These are phyloP conservation scores for Capronia epimyces DNA, from an alignment of 2,329 filamentous ascomycete species.

Conservation along the genomic window DNA sequence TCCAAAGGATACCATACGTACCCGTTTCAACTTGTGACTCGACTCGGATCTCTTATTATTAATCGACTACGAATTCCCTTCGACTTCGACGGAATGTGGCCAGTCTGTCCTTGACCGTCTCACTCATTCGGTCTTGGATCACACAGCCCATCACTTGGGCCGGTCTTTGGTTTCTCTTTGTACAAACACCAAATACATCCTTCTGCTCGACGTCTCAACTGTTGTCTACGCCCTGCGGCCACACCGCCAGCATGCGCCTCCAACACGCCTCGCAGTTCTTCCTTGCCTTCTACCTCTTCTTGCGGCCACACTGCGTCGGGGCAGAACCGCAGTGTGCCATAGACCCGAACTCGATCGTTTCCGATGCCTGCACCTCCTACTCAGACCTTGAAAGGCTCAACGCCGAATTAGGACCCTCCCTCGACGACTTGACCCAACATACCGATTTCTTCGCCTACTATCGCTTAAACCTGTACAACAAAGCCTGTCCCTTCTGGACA, in stretches of 20 bases:
- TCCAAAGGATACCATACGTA: neutral
- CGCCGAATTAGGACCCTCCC: conserved; percentile 63
- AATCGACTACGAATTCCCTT: too few species aligned
- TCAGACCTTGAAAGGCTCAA: conserved; percentile 83
- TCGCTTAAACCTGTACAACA: conserved; percentile 88
- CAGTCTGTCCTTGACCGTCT: conserved; percentile 6
- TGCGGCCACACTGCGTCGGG: conserved; percentile 14
- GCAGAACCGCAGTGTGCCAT: conserved; percentile 43
- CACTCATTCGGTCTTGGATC: neutral
- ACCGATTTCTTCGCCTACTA: conserved; percentile 99
- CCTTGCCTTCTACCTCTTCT: conserved; percentile 23
- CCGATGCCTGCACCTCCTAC: conserved; percentile 92
- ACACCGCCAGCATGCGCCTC: conserved; percentile 15
- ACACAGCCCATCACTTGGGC: neutral
- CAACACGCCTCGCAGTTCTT: conserved; percentile 24
- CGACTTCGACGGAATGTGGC: conserved; percentile 6
- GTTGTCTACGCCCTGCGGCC: neutral
- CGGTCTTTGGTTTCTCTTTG: neutral
- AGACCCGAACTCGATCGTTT: conserved; percentile 80
- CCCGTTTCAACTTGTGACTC: too few species aligned
- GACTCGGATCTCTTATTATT: too few species aligned
- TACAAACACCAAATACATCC: neutral
- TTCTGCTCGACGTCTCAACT: neutral
- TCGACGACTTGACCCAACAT: conserved; percentile 74
- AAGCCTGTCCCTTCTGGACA: conserved; percentile 91